phyloP scores from a whole-genome alignment of 1,284 basidiomycete genomes.

The Polyporus tsugae region DNA sequence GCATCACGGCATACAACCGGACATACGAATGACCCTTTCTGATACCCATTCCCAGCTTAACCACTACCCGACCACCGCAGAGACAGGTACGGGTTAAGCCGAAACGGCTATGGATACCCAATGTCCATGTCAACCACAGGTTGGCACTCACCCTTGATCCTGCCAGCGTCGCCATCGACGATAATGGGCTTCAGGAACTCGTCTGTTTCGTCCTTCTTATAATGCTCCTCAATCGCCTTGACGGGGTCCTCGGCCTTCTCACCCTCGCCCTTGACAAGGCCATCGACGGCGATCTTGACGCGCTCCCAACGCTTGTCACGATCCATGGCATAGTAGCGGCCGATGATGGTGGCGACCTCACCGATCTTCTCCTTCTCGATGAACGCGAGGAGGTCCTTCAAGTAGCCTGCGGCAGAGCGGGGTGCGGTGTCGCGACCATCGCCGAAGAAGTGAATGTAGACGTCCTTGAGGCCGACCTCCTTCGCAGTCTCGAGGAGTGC shows the following conservation, averaged over 20 bases:
- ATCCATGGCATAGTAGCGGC: conserved; percentile 95
- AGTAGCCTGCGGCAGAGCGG: conserved; percentile 76
- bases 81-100: not conserved
- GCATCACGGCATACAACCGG: too few species aligned
- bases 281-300: conserved; percentile 87
- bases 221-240: conserved; percentile 74
- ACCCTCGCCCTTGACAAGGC: conserved; percentile 79
- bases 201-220: conserved; percentile 86
- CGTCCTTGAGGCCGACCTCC: conserved; percentile 81
- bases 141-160: conserved; percentile 72
- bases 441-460: conserved; percentile 91
- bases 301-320: conserved; percentile 96
- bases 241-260: conserved; percentile 70
- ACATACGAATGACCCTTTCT: not conserved
- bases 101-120: not conserved
- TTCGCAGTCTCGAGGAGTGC: conserved; percentile 90
- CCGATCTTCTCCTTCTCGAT: conserved; percentile 79
- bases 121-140: not conserved
- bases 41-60: not conserved
- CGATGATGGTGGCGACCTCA: conserved; percentile 81
- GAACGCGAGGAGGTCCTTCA: conserved; percentile 80
- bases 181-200: conserved; percentile 96
- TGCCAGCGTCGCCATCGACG: conserved; percentile 77
- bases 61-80: not conserved
- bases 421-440: conserved; percentile 93